Conservation (phyloP, 352 stramenopile genomes). For the Phytophthora colocasiae region DNA sequence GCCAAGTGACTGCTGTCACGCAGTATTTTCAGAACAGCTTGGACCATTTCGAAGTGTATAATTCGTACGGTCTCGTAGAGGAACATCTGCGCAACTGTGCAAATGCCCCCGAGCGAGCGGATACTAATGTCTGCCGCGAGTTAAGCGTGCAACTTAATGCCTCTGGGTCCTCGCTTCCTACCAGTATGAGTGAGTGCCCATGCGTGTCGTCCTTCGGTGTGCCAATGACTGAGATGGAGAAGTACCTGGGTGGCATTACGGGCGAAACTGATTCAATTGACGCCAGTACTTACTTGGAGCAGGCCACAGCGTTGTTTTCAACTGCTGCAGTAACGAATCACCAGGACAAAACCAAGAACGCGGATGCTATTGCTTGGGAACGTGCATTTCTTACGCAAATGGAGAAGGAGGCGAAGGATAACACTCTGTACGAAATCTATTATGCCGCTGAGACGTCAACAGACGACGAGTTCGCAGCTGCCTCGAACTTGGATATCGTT, state of each 20-base stretch:
- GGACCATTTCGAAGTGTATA: constrained; percentile 60
- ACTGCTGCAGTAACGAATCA: constrained; percentile 64
- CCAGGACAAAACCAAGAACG: constrained; percentile 45
- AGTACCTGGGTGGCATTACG: constrained; percentile 60
- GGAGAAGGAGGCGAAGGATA: constrained; percentile 53
- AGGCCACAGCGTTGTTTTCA: constrained; percentile 55
- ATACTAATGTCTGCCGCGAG: constrained; percentile 45
- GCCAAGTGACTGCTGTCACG: constrained; percentile 61
- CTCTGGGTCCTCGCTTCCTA: constrained; percentile 43
- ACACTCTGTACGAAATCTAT: constrained; percentile 67
- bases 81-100: constrained; percentile 57
- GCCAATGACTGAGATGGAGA: constrained; percentile 64
- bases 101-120: constrained; percentile 28
- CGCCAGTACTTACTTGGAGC: constrained; percentile 40
- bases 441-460: constrained; percentile 70
- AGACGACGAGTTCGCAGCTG: constrained; percentile 64
- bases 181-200: constrained; percentile 68
- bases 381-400: constrained; percentile 67
- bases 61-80: constrained; percentile 46
- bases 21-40: constrained; percentile 76
- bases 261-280: constrained; percentile 21
- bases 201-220: constrained; percentile 67
- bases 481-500: constrained; percentile 56
- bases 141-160: constrained; percentile 41
- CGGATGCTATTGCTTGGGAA: constrained; percentile 70